Percentiles rank a stretch among this genome's conserved stretches.
These are phyloP conservation scores for Neurospora sp. DNA, from an alignment of 495 filamentous ascomycete species.

Conservation along the genomic window DNA sequence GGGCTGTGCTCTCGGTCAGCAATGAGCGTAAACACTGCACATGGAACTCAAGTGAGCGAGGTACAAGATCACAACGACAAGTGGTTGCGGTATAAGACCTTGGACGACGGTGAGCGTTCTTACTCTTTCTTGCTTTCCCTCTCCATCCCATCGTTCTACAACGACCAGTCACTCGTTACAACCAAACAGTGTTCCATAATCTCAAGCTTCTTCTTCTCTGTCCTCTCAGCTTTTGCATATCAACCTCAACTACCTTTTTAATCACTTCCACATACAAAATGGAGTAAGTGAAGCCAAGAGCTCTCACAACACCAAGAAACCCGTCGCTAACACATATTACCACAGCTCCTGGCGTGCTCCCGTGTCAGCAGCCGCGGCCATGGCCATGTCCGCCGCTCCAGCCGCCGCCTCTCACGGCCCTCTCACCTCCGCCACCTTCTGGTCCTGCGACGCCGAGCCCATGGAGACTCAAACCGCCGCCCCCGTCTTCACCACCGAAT, in stretches of 20 bases:
- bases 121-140: neutral
- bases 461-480: conserved; percentile 11
- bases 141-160: neutral
- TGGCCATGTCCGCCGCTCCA: neutral
- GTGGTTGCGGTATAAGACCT: conserved; percentile 1
- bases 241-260: neutral
- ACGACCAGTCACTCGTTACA: neutral
- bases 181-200: neutral
- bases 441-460: conserved; percentile 3
- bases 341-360: neutral
- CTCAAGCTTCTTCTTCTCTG: neutral
- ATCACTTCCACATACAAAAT: conserved; percentile 3
- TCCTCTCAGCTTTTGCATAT: neutral
- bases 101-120: neutral
- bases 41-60: neutral
- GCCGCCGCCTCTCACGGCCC: neutral
- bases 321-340: neutral
- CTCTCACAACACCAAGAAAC: neutral
- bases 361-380: neutral
- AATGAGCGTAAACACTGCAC: neutral
- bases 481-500: conserved; percentile 27
- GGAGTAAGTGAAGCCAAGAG: neutral
- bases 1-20: neutral
- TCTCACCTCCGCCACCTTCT: conserved; percentile 8
- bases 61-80: neutral